Conservation (phyloP, 192 early-diverging fungal species). For the Coemansia sp. region DNA sequence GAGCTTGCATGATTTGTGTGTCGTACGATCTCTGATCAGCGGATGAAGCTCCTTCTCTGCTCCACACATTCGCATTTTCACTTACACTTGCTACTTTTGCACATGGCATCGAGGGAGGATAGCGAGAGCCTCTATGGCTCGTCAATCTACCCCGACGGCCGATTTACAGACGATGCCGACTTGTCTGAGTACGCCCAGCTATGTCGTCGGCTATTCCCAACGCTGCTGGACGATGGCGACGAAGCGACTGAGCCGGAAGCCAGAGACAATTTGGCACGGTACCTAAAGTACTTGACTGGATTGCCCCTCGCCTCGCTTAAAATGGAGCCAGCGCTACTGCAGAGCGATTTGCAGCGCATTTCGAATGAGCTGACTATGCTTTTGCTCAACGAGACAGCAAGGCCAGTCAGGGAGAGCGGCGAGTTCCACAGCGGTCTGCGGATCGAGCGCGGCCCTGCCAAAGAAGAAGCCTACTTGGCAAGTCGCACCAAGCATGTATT, state of each 20-base stretch:
- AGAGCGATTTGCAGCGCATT: slow-evolving; percentile 46
- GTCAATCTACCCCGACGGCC: slow-evolving; percentile 35
- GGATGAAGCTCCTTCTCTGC: too few relatives aligned
- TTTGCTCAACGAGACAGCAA: slow-evolving; percentile 36
- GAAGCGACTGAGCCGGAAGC: slow-evolving; percentile 22
- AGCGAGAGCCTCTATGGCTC: slow-evolving; percentile 48
- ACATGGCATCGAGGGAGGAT: slow-evolving; percentile 24
- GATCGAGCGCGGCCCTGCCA: background rate
- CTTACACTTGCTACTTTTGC: background rate
- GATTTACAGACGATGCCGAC: slow-evolving; percentile 34
- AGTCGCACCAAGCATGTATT: slow-evolving; percentile 9
- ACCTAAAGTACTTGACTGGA: slow-evolving; percentile 46
- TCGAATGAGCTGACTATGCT: slow-evolving; percentile 43
- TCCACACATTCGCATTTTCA: too few relatives aligned
- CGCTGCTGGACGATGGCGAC: slow-evolving; percentile 11
- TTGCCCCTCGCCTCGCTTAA: slow-evolving; percentile 35
- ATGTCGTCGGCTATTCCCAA: slow-evolving; percentile 40
- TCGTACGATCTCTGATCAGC: too few relatives aligned
- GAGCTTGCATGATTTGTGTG: too few relatives aligned
- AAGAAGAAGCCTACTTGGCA: background rate
- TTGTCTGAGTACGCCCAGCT: slow-evolving; percentile 48
- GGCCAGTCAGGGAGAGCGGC: background rate
- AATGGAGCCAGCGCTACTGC: slow-evolving; percentile 43
- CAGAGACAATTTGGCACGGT: slow-evolving; percentile 37
- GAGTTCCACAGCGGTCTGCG: background rate